A percentile compares a stretch with the other conserved stretches of the same genome.
These are phyloP conservation scores for Metschnikowia similis DNA, from an alignment of 805 yeast species.

Conservation along the genomic window DNA sequence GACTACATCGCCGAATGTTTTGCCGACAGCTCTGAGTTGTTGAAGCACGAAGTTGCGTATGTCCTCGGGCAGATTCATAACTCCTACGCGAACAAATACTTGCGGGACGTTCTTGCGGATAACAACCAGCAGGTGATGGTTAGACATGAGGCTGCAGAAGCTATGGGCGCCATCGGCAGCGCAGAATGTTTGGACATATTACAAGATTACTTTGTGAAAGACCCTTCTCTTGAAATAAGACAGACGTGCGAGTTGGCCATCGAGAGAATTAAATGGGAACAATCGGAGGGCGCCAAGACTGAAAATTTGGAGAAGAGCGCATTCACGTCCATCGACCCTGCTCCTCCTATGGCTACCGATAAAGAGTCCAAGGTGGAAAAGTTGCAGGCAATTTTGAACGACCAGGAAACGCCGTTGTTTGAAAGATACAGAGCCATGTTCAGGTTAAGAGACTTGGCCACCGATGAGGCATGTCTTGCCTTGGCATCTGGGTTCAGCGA, in stretches of 20 bases:
- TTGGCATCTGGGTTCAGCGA: conserved; percentile 87
- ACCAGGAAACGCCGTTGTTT: conserved; percentile 74
- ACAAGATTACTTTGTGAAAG: conserved; percentile 58
- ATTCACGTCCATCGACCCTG: conserved; percentile 91
- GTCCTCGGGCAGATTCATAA: conserved; percentile 95
- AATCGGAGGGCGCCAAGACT: conserved; percentile 56
- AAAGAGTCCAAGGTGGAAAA: conserved; percentile 54
- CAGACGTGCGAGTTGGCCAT: conserved; percentile 98
- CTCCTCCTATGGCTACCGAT: conserved; percentile 85
- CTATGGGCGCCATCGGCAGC: conserved; percentile 93
- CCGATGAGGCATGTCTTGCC: conserved; percentile 89
- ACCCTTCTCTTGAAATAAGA: conserved; percentile 82
- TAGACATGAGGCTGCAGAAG: conserved; percentile 99
- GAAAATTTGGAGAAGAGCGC: conserved; percentile 74
- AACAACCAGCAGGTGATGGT: conserved; percentile 85
- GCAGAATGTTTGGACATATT: conserved; percentile 63
- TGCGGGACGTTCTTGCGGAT: conserved; percentile 67
- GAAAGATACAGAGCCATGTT: conserved; percentile 98
- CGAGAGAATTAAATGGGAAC: conserved; percentile 91
- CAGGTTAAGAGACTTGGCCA: conserved; percentile 90
- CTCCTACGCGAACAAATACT: conserved; percentile 66
- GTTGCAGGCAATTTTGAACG: conserved; percentile 65
- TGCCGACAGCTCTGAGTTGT: conserved; percentile 73
- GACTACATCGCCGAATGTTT: conserved; percentile 84
- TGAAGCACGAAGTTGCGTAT: conserved; percentile 97